These are phyloP conservation scores for Thozetella sp. DNA, from an alignment of 495 filamentous ascomycete genomes.

Conservation along the genomic window DNA sequence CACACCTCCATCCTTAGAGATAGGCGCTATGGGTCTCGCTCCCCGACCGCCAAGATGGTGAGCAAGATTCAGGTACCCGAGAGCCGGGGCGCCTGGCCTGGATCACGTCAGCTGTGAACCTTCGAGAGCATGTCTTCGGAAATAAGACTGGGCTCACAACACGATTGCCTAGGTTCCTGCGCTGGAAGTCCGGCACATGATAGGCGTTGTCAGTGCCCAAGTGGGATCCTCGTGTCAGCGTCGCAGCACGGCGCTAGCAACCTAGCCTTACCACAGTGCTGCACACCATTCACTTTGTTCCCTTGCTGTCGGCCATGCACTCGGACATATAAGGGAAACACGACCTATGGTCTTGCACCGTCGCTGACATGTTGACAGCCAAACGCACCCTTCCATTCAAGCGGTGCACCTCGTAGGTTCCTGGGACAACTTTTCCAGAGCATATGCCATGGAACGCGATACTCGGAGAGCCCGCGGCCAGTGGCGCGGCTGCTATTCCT, in stretches of 20 bases:
- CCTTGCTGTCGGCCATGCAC: no score
- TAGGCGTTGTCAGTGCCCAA: not conserved
- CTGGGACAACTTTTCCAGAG: slow-evolving; percentile 86
- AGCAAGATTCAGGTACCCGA: not conserved
- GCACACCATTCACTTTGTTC: no score
- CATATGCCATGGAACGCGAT: slow-evolving; percentile 81
- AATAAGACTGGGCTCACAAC: not conserved
- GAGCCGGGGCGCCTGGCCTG: not conserved
- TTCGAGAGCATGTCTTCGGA: not conserved
- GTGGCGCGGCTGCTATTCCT: slow-evolving; percentile 85
- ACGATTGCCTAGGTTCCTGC: not conserved
- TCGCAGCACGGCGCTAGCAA: not conserved
- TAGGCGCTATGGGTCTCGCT: not conserved
- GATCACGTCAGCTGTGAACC: slow-evolving; percentile 10
- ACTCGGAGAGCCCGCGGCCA: slow-evolving; percentile 65
- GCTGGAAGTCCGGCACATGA: not conserved
- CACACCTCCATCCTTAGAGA: not conserved
- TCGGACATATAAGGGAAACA: not conserved
- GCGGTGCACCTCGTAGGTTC: slow-evolving; percentile 84
- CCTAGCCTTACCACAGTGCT: no score
- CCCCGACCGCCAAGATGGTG: not conserved
- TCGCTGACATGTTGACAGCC: slow-evolving; percentile 40
- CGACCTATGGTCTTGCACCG: not conserved
- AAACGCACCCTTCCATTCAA: slow-evolving; percentile 64
- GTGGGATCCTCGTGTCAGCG: not conserved